Base-by-base conservation (phyloP, 495 filamentous ascomycete genomes). In the Hypoxylon fuscum region DNA sequence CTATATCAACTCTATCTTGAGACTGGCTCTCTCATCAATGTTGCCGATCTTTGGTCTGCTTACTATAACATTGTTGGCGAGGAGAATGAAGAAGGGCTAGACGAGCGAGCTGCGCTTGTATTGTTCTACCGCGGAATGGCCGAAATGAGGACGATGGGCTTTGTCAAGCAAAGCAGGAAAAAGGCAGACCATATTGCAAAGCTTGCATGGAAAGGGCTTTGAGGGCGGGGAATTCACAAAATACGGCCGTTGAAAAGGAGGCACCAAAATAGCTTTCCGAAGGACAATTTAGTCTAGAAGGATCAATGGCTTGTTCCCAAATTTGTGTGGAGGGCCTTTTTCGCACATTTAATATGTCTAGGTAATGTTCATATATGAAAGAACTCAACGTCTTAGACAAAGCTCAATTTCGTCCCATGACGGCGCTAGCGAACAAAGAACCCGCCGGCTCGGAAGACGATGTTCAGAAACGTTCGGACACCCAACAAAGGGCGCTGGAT, bases 1-100 rank as follows among this genome's bases (percentile, higher is more conserved):
- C 66, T 98, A 56, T 98, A 97, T 76, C 91, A 96, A 55, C 77
- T 97, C 22, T 97, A 96, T 72, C 83, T 93, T 14, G 94, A 98
- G 76, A 90, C 93, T 0, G 94, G 94, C 3, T 82, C 88, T 5
- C 74, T 97, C 42, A 87, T 98, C 66, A 98, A 98, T 70, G 86
- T 90, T 5, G 87, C 87, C 38, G 95, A 98, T 74, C 73, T 98
- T 18, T 97, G 91, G 92, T 85, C 88, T 18, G 92, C 95, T 1
- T 98, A 96, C 71, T 83, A 86, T 57, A 86, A 85, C 4, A 85
- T 96, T 7, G 79, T 93, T 38, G 87, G 87, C 27, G 85, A 84
- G 7, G 88, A 88, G 4, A 78, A 84, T 10, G 73, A 75, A 23
- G 67, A 74, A 2, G 72, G 68, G 15, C 57, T 76, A 25, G 80